phyloP scores from a whole-genome alignment of 805 yeast genomes.

The Jamesozyma piceae region DNA sequence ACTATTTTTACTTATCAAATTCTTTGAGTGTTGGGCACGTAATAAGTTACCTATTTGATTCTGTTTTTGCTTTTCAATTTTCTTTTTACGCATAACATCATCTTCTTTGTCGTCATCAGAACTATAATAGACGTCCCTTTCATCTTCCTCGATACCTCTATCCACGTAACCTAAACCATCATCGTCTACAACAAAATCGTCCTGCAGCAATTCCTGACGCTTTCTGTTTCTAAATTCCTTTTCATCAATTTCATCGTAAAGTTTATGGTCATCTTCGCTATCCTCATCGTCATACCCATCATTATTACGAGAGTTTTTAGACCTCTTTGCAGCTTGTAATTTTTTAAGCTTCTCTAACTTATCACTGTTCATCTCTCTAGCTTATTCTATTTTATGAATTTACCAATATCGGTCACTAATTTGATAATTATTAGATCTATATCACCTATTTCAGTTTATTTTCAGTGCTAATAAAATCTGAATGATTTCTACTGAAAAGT shows the following conservation, averaged over 20 bases:
- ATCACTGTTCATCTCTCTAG: constrained; percentile 3
- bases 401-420: no score
- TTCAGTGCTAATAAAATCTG: no score
- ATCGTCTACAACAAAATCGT: constrained; percentile 91
- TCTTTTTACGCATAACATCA: constrained; percentile 16
- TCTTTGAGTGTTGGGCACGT: constrained; percentile 41
- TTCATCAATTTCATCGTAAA: constrained; percentile 87
- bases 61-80: constrained; percentile 10
- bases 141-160: constrained; percentile 80
- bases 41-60: constrained; percentile 36
- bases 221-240: constrained; percentile 65
- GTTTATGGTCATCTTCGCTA: constrained; percentile 36
- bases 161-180: constrained; percentile 91
- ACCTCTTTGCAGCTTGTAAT: constrained; percentile 49
- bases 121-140: constrained; percentile 36
- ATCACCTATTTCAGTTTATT: no score
- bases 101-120: constrained; percentile 5
- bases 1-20: constrained; percentile 22
- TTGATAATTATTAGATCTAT: no score
- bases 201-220: constrained; percentile 71
- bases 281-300: constrained; percentile 32
- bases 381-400: no score
- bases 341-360: constrained; percentile 50
- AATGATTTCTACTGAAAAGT: no score
- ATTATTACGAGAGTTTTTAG: constrained; percentile 5